phyloP scores from a whole-genome alignment of 192 early-diverging fungal species.

The Oehlia diaphana region DNA sequence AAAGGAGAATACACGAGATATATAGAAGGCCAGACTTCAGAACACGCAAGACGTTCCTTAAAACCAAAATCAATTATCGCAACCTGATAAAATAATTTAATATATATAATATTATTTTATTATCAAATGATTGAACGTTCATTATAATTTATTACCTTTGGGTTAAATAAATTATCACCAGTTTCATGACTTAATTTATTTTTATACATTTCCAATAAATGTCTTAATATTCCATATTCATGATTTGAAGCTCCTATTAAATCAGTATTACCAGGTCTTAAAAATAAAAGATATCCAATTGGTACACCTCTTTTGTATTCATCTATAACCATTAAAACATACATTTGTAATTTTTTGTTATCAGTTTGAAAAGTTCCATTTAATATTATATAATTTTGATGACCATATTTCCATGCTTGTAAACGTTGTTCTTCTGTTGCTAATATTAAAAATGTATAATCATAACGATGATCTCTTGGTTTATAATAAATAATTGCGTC shows the following conservation, averaged over 20 bases:
- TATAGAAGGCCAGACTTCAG: background rate
- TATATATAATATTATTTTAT: background rate
- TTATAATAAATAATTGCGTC: background rate
- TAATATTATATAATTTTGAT: constrained; percentile 9
- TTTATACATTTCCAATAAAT: constrained; percentile 6
- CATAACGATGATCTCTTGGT: background rate
- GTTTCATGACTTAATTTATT: background rate
- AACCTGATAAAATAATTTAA: background rate
- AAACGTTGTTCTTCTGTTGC: background rate
- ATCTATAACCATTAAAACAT: constrained; percentile 5
- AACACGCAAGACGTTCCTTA: background rate
- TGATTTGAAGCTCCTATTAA: background rate
- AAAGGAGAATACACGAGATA: background rate
- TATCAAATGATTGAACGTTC: background rate
- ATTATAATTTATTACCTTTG: background rate
- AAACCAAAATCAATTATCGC: constrained; percentile 1
- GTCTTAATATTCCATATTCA: background rate
- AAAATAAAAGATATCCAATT: constrained; percentile 6
- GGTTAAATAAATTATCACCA: background rate
- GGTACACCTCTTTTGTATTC: background rate
- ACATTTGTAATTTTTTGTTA: background rate
- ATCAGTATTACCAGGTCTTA: background rate
- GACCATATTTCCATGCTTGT: background rate
- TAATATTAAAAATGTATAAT: background rate
- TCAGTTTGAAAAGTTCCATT: background rate